phyloP scores from a whole-genome alignment of 768 basidiomycete species.

The Phlebiopsis flavidoalba region DNA sequence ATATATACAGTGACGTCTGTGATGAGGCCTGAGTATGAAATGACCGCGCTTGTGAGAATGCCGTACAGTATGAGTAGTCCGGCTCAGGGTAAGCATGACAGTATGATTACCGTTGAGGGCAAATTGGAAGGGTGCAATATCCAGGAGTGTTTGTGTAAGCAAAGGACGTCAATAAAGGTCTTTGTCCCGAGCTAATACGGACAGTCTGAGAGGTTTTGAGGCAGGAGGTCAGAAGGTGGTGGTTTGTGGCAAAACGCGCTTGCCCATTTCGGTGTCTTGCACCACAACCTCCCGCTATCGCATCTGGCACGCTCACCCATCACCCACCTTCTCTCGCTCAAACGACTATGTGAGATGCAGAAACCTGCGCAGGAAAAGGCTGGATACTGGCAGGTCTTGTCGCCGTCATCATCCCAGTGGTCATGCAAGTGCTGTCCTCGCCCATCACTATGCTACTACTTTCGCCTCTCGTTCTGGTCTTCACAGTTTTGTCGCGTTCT shows the following conservation, averaged over 20 bases:
- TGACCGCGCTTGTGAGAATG: not conserved
- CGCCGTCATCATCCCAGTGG: slow-evolving; percentile 51
- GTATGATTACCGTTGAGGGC: not conserved
- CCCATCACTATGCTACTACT: slow-evolving; percentile 61
- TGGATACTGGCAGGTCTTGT: slow-evolving; percentile 46
- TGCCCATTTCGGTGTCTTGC: not conserved
- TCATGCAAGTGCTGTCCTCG: slow-evolving; percentile 55
- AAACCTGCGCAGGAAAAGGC: slow-evolving; percentile 41
- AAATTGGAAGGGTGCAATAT: not conserved
- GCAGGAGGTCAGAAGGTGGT: not conserved
- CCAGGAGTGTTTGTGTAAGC: not conserved
- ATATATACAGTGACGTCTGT: not conserved
- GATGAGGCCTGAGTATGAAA: not conserved
- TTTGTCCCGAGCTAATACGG: not conserved
- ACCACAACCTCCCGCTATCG: not conserved
- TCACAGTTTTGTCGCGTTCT: slow-evolving; percentile 45
- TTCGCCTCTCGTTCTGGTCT: slow-evolving; percentile 51
- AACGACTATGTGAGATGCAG: not conserved
- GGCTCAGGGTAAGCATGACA: not conserved
- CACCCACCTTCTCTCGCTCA: not conserved
- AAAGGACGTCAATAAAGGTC: not conserved
- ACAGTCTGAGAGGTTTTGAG: not conserved
- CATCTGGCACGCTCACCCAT: not conserved
- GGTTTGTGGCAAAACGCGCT: not conserved
- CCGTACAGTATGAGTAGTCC: not conserved